Evolutionary conservation across 2,329 filamentous ascomycete species (phyloP).

Genomic region (Rutstroemia sp.): DNA sequence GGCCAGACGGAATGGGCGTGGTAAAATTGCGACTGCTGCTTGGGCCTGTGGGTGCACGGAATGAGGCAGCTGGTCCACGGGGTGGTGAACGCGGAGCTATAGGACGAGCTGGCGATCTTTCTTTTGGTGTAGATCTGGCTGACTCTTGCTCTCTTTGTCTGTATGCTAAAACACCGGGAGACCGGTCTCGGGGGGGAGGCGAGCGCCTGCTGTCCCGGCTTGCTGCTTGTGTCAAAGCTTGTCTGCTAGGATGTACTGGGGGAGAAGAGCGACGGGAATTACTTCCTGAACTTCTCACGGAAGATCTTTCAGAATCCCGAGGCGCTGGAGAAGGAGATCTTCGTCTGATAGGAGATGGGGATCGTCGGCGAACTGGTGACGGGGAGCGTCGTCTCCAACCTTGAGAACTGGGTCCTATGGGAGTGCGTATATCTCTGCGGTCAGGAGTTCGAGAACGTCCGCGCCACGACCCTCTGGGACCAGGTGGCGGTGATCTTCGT

Average conservation of each 20-base stretch:
- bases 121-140: slow-evolving; percentile 25
- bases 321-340: slow-evolving; percentile 46
- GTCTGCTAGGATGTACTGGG: slow-evolving; percentile 46
- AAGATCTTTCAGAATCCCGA: slow-evolving; percentile 40
- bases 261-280: slow-evolving; percentile 58
- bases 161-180: slow-evolving; percentile 21
- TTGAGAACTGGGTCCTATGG: slow-evolving; percentile 35
- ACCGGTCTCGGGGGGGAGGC: slow-evolving; percentile 24
- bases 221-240: slow-evolving; percentile 33
- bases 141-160: slow-evolving; percentile 25
- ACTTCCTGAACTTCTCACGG: slow-evolving; percentile 46
- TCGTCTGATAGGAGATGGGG: slow-evolving; percentile 5
- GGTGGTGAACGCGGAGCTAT: slow-evolving; percentile 26
- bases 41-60: slow-evolving; percentile 29
- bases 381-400: slow-evolving; percentile 46
- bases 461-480: slow-evolving; percentile 29
- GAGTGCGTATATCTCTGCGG: slow-evolving; percentile 39
- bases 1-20: slow-evolving; percentile 15
- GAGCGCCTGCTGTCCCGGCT: slow-evolving; percentile 25
- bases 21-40: slow-evolving; percentile 26
- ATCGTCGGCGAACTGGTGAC: slow-evolving; percentile 38
- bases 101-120: slow-evolving; percentile 26
- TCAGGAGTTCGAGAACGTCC: slow-evolving; percentile 45
- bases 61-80: slow-evolving; percentile 25
- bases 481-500: slow-evolving; percentile 28